phyloP scores from a whole-genome alignment of 345 rosid species.

The Eucalyptus melliodora region DNA sequence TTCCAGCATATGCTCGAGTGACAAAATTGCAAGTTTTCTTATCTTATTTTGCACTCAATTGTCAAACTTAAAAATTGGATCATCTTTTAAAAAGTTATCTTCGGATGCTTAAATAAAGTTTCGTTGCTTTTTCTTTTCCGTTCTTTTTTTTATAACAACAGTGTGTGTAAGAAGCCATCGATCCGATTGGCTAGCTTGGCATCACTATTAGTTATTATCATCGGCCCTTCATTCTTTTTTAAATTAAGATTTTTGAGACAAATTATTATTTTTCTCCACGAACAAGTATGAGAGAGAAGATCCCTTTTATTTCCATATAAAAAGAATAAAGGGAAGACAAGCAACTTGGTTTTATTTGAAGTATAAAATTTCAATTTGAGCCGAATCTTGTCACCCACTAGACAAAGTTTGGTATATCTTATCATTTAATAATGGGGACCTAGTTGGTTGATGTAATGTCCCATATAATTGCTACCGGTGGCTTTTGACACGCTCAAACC shows the following conservation, averaged over 20 bases:
- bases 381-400: neutral
- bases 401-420: neutral
- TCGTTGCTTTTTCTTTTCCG: rapidly evolving
- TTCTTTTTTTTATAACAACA: neutral
- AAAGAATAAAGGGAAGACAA: neutral
- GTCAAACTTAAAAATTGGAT: neutral
- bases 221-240: neutral
- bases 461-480: neutral
- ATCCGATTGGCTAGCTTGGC: neutral
- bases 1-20: neutral
- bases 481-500: neutral
- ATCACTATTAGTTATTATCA: neutral
- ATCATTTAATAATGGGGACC: neutral
- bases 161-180: neutral
- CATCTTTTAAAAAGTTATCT: neutral
- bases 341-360: neutral
- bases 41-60: neutral
- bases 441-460: neutral
- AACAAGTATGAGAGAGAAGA: neutral
- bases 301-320: neutral
- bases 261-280: neutral
- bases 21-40: neutral
- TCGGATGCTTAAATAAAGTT: neutral
- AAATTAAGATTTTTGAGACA: neutral
- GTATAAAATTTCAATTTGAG: neutral